Evolutionary conservation across 1,284 basidiomycete genomes (phyloP).

Genomic region (Marasmius sp.): DNA sequence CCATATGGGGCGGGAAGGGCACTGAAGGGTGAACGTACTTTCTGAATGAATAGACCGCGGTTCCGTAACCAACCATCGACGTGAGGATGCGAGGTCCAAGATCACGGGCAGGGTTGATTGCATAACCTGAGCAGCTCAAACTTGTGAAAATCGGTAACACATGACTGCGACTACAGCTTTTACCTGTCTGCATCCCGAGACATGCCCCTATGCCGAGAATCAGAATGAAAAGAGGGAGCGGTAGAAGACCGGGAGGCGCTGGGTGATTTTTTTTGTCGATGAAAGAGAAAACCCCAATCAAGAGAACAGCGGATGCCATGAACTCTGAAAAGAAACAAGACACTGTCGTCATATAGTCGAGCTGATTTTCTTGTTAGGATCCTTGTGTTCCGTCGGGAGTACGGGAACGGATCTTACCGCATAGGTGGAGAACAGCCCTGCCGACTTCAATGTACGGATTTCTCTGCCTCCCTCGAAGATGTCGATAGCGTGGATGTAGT

Average conservation of each 20-base stretch:
- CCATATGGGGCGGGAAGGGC: not conserved
- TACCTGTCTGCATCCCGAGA: slow-evolving; percentile 52
- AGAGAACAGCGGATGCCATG: slow-evolving; percentile 29
- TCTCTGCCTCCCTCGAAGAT: slow-evolving; percentile 45
- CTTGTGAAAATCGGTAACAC: not conserved
- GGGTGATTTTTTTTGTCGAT: slow-evolving; percentile 41
- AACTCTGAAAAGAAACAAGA: slow-evolving; percentile 21
- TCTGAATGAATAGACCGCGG: slow-evolving; percentile 38
- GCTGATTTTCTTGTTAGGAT: slow-evolving; percentile 18
- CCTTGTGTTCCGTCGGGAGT: not conserved
- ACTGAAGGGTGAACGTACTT: slow-evolving; percentile 27
- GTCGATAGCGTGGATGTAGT: slow-evolving; percentile 54
- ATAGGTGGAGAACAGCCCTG: slow-evolving; percentile 39
- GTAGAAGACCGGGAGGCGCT: slow-evolving; percentile 42
- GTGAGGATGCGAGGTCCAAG: slow-evolving; percentile 54
- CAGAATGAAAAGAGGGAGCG: slow-evolving; percentile 47
- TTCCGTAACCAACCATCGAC: slow-evolving; percentile 51
- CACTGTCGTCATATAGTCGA: slow-evolving; percentile 38
- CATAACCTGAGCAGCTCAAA: slow-evolving; percentile 36
- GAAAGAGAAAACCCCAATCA: slow-evolving; percentile 39
- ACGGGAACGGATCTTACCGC: slow-evolving; percentile 26
- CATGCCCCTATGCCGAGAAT: slow-evolving; percentile 47
- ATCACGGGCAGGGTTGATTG: slow-evolving; percentile 58
- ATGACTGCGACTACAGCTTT: not conserved
- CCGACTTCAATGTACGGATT: slow-evolving; percentile 44